Base-by-base conservation (phyloP, 768 basidiomycete species). In the Phallus indusiatus region DNA sequence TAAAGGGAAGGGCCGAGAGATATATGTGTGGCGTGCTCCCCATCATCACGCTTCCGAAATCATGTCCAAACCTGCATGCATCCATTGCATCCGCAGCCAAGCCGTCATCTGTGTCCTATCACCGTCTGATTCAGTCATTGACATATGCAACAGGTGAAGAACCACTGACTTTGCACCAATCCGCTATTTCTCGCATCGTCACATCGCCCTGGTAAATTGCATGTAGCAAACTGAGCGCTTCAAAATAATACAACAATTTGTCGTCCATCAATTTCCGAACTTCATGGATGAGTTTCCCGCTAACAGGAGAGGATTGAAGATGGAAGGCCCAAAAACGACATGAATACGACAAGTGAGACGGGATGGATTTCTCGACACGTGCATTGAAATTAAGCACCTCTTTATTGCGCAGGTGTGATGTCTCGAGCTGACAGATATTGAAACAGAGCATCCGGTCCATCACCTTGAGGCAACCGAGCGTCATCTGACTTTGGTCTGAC, bases 181-280 rank as follows among this genome's bases (percentile, higher is more conserved):
- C 21, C 51, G 22, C 6, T 61, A 28, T 36, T 56, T 60, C 60
- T 56, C 1, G 56, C 34, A 52, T 49, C 59, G 22, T 61, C 65
- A 65, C n/a, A 21, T 33, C 55, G 6, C 63, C 70, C 12, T 55
- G 20, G 9, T 61, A 7, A 1, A 68, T 46, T 7, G 64, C 37
- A 34, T 61, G 66, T 16, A 65, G 50, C 12, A 73, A 55, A 51
- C 68, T 70, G n/a, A 76, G 63, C 6, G 67, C 70, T 54, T 76
- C 76, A 9, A 76, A 55, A 76, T 74, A 76, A 55, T 67, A 73
- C 5, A 76, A 63, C 5, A 76, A 63, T 12, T 63, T 63, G 0
- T 65, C 24, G 47, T 67, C 52, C 21, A 68, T 58, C 36, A 72
- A 57, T 2, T 54, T 37, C 4, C 59, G 63, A 24, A 72, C 21